Conservation (phyloP, 2,329 filamentous ascomycete genomes). For the Pezizomycotina sp. region DNA sequence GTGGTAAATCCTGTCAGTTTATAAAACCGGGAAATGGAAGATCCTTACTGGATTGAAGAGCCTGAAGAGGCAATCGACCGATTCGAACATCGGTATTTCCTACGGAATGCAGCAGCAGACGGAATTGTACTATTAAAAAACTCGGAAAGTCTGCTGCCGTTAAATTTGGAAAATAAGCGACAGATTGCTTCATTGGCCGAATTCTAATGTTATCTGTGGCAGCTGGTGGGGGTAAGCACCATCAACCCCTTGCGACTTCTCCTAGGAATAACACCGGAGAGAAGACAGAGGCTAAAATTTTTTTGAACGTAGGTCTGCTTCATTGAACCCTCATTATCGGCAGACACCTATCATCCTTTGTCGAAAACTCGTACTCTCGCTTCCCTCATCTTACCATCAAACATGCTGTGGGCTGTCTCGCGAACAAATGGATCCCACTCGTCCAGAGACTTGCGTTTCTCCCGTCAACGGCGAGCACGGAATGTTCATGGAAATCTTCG, state of each 20-base stretch:
- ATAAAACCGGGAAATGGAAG: slow-evolving; percentile 25
- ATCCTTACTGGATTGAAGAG: slow-evolving; percentile 22
- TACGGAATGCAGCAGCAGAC: slow-evolving; percentile 50
- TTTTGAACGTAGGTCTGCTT: slow-evolving; percentile 24
- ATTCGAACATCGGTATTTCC: slow-evolving; percentile 32
- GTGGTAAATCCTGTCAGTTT: slow-evolving; percentile 10
- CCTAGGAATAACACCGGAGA: neutral
- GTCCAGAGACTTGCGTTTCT: slow-evolving; percentile 25
- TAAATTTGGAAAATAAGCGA: slow-evolving; percentile 34
- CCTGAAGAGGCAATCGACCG: slow-evolving; percentile 24
- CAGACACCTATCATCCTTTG: slow-evolving; percentile 24
- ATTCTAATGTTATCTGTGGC: slow-evolving; percentile 34
- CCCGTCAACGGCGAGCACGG: slow-evolving; percentile 24
- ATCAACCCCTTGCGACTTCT: neutral
- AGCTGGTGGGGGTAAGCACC: slow-evolving; percentile 24
- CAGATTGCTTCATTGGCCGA: slow-evolving; percentile 39
- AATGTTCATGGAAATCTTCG: slow-evolving; percentile 25
- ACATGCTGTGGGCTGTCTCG: slow-evolving; percentile 23
- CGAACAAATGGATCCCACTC: slow-evolving; percentile 25
- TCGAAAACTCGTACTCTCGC: slow-evolving; percentile 19
- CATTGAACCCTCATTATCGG: slow-evolving; percentile 25
- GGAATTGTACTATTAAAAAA: slow-evolving; percentile 62
- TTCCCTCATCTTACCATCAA: slow-evolving; percentile 22
- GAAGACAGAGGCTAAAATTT: neutral
- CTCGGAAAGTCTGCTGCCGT: slow-evolving; percentile 44